phyloP scores from a whole-genome alignment of 1,139 yeast genomes.

The Kodamaea alishanica region DNA sequence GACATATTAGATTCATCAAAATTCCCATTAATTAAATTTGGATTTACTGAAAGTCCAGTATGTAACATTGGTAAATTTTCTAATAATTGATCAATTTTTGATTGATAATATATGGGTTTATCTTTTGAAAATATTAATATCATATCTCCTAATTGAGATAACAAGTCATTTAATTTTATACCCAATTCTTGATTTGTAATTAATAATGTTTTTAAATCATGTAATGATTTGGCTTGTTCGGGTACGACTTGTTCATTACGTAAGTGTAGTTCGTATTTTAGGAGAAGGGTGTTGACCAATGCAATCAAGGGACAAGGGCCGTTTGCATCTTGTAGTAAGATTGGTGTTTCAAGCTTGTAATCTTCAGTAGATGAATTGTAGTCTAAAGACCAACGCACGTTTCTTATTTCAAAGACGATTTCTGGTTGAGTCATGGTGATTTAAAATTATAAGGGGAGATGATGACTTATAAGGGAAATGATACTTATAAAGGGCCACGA shows the following conservation, averaged over 20 bases:
- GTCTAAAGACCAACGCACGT: conserved; percentile 19
- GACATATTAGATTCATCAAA: conserved; percentile 45
- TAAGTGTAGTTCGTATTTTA: conserved; percentile 37
- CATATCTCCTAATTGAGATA: conserved; percentile 46
- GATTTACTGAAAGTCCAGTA: conserved; percentile 72
- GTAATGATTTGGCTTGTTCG: conserved; percentile 12
- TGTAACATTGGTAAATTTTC: conserved; percentile 60
- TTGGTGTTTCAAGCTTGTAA: conserved; percentile 42
- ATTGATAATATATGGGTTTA: conserved; percentile 16
- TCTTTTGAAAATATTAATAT: conserved; percentile 26
- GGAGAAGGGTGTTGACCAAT: conserved; percentile 62
- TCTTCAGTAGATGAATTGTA: conserved; percentile 18
- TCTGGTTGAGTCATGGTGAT: too few species aligned
- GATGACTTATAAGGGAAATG: too few species aligned
- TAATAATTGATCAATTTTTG: conserved; percentile 40
- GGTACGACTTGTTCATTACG: conserved; percentile 9
- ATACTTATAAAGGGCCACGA: too few species aligned
- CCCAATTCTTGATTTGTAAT: conserved; percentile 14
- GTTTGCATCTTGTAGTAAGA: conserved; percentile 74
- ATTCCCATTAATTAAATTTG: conserved; percentile 58
- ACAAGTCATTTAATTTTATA: conserved; percentile 30
- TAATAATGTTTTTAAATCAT: conserved; percentile 26
- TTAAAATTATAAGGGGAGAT: too few species aligned
- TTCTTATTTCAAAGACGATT: conserved; percentile 16
- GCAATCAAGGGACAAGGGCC: conserved; percentile 94